Evolutionary conservation across 768 basidiomycete genomes (phyloP), one percentile per base, ranked within the genome.

Genomic region (Atractiella rhizophila): DNA sequence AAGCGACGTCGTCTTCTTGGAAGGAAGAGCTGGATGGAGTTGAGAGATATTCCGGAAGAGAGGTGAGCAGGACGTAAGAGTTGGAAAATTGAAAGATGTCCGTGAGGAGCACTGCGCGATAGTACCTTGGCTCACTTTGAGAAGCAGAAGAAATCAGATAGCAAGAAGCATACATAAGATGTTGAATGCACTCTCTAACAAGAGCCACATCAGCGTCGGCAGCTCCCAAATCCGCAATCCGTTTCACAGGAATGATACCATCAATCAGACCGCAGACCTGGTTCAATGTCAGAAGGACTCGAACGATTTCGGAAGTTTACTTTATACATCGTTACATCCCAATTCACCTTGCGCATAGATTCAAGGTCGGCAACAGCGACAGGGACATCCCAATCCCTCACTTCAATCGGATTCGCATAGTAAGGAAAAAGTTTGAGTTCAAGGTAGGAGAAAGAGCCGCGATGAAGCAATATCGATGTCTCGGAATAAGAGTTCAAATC

Each of bases 61-160:
- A 75, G 50, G 76, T 79, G 38, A 76, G 70, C 21, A 85, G 65
- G 1, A 82, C 83, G 56, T 98, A 98, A 74, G 88, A 82, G 58
- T 96, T 96, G 13, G 83, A 83, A 57, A 76, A 88, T 57, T 91
- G 86, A 57, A 98, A 98, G 32, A 96, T 81, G 61, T 98, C 91
- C 40, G 86, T 72, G 47, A 74, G 77, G 77, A 96, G 83, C 48
- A 91, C 73, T 30, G 86, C 83, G 61, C 91, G 82, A 56, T 96
- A 94, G 54, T 83, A 91, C 32, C 82, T 86, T 48, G n/a, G 20
- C 3, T 33, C 15, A 42, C 3, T 8, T 23, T 10, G n/a, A 28
- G 23, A n/a, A 9, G 23, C 18, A 12, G 6, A 1, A 24, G 10
- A 32, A 19, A 10, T 18, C 20, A 27, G 21, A 40, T 11, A n/a